Conservation (phyloP, 2,329 filamentous ascomycete species). For the Acarospora socialis region DNA sequence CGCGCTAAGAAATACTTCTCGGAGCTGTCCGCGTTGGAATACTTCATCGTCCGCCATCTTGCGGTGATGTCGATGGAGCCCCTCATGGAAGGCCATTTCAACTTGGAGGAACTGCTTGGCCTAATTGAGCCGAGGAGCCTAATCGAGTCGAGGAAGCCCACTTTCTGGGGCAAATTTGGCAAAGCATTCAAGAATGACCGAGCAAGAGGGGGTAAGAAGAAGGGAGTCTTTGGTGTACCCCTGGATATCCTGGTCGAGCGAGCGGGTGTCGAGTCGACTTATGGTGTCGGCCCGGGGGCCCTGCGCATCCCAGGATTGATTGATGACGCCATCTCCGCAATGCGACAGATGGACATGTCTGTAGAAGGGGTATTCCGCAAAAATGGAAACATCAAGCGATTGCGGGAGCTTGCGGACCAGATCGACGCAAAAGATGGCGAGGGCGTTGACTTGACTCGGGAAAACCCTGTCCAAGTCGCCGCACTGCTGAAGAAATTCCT, state of each 20-base stretch:
- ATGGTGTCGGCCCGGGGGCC: conserved; percentile 84
- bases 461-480: conserved; percentile 85
- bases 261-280: conserved; percentile 92
- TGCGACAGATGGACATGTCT: conserved; percentile 98
- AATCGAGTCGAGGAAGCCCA: conserved; percentile 85
- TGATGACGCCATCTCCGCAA: conserved; percentile 85
- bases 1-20: conserved; percentile 78
- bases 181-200: conserved; percentile 82
- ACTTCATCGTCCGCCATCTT: conserved; percentile 91
- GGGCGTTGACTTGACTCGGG: conserved; percentile 72
- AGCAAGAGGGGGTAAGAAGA: conserved; percentile 64
- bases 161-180: conserved; percentile 96
- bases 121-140: conserved; percentile 88
- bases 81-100: conserved; percentile 76
- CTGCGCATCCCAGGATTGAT: conserved; percentile 84
- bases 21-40: conserved; percentile 85
- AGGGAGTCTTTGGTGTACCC: conserved; percentile 82
- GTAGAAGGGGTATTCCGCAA: conserved; percentile 98
- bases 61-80: conserved; percentile 93
- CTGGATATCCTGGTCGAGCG: conserved; percentile 81
- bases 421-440: conserved; percentile 78
- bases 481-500: conserved; percentile 92
- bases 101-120: conserved; percentile 80
- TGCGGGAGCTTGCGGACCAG: conserved; percentile 70
- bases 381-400: conserved; percentile 93